Conservation (phyloP, 2,329 filamentous ascomycete species). For the Amesomyces nigricolor region DNA sequence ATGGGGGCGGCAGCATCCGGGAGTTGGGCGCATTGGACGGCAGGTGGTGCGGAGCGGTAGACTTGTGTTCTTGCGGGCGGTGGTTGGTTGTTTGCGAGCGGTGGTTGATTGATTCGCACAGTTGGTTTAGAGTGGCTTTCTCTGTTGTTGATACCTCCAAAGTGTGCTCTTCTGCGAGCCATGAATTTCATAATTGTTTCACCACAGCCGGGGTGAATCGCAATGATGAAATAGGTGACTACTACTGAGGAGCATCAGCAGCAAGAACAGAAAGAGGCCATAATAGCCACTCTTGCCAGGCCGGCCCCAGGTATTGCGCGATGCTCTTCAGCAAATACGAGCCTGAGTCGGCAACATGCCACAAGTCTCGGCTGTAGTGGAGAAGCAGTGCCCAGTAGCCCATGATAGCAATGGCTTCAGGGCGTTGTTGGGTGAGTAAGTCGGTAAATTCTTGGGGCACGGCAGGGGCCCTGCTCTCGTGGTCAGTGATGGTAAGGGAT, state of each 20-base stretch:
- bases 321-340: constrained; percentile 28
- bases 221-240: not conserved
- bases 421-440: constrained; percentile 32
- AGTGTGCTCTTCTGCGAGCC: too few relatives aligned
- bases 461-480: constrained; percentile 11
- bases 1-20: too few relatives aligned
- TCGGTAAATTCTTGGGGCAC: constrained; percentile 33
- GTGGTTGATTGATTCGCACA: too few relatives aligned
- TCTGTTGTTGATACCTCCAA: too few relatives aligned
- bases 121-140: too few relatives aligned
- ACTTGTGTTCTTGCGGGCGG: too few relatives aligned
- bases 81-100: too few relatives aligned
- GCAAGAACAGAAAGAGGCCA: constrained; percentile 20
- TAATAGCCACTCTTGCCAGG: constrained; percentile 21
- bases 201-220: not conserved
- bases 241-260: not conserved
- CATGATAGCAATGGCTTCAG: constrained; percentile 42
- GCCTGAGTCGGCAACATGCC: constrained; percentile 35
- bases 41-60: too few relatives aligned
- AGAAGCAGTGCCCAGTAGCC: constrained; percentile 46
- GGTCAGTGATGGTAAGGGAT: not conserved
- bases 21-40: too few relatives aligned
- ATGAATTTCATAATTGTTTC: too few relatives aligned
- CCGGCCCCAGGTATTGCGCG: constrained; percentile 19
- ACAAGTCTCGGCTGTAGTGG: constrained; percentile 36